Evolutionary conservation across 148 eudicot species (phyloP).

Genomic region (Polygonum aviculare): DNA sequence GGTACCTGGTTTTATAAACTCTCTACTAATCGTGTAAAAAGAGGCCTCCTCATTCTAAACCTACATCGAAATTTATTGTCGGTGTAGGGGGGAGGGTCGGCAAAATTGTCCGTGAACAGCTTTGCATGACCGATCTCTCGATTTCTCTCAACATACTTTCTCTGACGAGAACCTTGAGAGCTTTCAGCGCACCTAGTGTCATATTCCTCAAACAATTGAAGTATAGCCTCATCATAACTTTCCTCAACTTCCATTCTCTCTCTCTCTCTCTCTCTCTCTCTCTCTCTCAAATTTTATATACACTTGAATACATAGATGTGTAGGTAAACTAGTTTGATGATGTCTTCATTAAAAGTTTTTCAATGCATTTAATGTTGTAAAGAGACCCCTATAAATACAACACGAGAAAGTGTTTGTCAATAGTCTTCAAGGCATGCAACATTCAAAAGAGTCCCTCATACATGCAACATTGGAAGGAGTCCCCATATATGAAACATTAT

Average conservation of each 20-base stretch:
- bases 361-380: not conserved
- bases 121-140: not conserved
- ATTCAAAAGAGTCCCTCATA: not conserved
- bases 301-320: not conserved
- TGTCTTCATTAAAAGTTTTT: too few relatives aligned
- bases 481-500: too few relatives aligned
- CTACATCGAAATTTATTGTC: not conserved
- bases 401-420: too few relatives aligned
- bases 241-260: too few relatives aligned
- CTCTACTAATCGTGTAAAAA: not conserved
- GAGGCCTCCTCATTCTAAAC: not conserved
- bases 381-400: not conserved
- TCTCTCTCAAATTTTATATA: not conserved
- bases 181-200: not conserved
- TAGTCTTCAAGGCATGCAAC: too few relatives aligned
- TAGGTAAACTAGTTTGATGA: not conserved
- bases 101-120: not conserved
- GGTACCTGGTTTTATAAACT: not conserved
- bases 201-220: too few relatives aligned
- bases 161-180: not conserved
- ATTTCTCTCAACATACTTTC: not conserved
- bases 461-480: not conserved
- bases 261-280: not conserved
- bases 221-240: too few relatives aligned
- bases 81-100: not conserved